Base-by-base conservation (phyloP, 768 basidiomycete species). In the Phlebiopsis gigantea region DNA sequence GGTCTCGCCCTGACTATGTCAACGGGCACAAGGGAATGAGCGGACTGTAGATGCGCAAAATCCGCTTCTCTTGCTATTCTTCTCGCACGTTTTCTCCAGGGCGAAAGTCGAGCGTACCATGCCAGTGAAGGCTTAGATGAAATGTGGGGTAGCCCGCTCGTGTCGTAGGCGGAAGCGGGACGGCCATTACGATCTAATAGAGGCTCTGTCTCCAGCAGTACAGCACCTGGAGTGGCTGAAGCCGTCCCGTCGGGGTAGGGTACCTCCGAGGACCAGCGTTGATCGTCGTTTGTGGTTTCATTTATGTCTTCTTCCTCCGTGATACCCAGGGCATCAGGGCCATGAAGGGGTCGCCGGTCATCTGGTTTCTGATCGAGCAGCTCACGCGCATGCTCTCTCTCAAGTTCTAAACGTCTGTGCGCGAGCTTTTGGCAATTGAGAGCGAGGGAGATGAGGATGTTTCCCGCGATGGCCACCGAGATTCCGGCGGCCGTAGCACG, bases 371-470 rank as follows among this genome's bases (percentile, higher is more conserved):
- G 44, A 9, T 41, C 50, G 2, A 47, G 48, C 4, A 24, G 24
- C 29, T 64, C 41, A 15, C 51, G 31, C 39, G 48, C 50, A 45
- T 41, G 57, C 54, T 63, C 69, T 67, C 67, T 72, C 61, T 83
- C 82, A 25, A 66, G 72, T 62, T 83, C 82, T 29, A 89, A 75
- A 26, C 87, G 79, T 62, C 80, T 78, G 73, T 96, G 94, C 1
- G 93, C 93, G 17, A 96, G 80, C 68, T 97, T 98, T 72, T 98
- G 95, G 30, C 90, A 74, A 72, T 97, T 97, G 60, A 98, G 79
- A 15, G 93, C 95, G 22, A 95, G 79, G 9, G 89, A 90, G 60
- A 98, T 93, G 59, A 97, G 80, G 10, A 94, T 72, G 66, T 96
- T 96, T 29, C 94, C 94, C 7, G 79, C 75, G 55, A 96, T 81